phyloP scores from a whole-genome alignment of 108 stramenopile genomes.

The Mayamaea pseudoterrestris region DNA sequence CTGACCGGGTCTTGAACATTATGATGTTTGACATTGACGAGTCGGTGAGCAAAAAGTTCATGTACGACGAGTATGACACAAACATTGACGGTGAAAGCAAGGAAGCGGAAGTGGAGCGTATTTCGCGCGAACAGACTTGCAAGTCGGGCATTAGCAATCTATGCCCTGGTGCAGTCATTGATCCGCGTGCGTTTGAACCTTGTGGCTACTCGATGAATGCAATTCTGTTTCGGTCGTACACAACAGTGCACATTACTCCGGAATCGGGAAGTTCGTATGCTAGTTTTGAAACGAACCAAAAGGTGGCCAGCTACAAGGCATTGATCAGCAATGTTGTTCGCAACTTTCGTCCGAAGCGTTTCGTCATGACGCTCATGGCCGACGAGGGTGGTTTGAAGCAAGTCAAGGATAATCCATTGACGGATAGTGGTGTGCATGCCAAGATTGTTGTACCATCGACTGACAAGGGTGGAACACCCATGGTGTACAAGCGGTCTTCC shows the following conservation, averaged over 20 bases:
- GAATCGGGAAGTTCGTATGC: constrained; percentile 93
- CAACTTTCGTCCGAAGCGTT: constrained; percentile 92
- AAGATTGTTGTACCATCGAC: constrained; percentile 48
- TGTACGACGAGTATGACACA: constrained; percentile 63
- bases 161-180: constrained; percentile 92
- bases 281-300: constrained; percentile 97
- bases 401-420: constrained; percentile 72
- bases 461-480: constrained; percentile 10
- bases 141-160: constrained; percentile 78
- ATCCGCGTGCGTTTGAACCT: constrained; percentile 92
- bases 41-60: constrained; percentile 76
- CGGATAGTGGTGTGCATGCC: constrained; percentile 25
- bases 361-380: constrained; percentile 98
- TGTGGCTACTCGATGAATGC: constrained; percentile 99
- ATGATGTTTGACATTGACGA: constrained; percentile 99
- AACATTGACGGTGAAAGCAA: constrained; percentile 45
- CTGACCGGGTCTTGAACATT: constrained; percentile 97
- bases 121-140: constrained; percentile 63
- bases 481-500: constrained; percentile 66
- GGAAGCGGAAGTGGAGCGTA: constrained; percentile 70
- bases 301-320: constrained; percentile 71
- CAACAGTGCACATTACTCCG: constrained; percentile 99
- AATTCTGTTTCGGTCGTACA: constrained; percentile 92
- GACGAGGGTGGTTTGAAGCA: constrained; percentile 90
- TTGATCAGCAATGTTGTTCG: constrained; percentile 92